phyloP scores from a whole-genome alignment of 2,329 filamentous ascomycete species.

The Triangularia verruculosa region DNA sequence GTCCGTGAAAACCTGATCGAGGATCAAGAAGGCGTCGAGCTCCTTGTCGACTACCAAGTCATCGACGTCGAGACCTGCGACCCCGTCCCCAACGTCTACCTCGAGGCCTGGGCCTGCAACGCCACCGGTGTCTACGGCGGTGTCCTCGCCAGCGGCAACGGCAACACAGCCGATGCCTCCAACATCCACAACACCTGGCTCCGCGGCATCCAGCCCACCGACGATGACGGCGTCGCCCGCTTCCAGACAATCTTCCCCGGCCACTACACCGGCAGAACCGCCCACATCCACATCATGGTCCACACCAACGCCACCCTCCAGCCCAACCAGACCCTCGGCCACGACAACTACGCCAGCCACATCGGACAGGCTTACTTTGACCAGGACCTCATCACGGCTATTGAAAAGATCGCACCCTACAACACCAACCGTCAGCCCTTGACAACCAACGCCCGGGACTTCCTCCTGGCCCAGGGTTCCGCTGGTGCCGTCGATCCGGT shows the following conservation, averaged over 20 bases:
- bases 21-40: conserved; percentile 40
- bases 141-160: conserved; percentile 43
- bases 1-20: conserved; percentile 45
- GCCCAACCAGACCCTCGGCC: conserved; percentile 44
- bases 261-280: conserved; percentile 44
- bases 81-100: conserved; percentile 40
- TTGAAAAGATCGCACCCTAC: conserved; percentile 49
- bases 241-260: conserved; percentile 44
- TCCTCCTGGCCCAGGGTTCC: conserved; percentile 30
- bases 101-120: conserved; percentile 50
- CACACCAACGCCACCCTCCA: conserved; percentile 39
- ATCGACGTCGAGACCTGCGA: conserved; percentile 49
- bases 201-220: conserved; percentile 41
- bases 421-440: conserved; percentile 43
- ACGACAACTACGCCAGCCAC: conserved; percentile 48
- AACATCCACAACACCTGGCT: conserved; percentile 41
- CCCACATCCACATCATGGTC: conserved; percentile 49
- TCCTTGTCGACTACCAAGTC: conserved; percentile 47
- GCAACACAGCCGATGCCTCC: conserved; percentile 34
- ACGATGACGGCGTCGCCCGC: conserved; percentile 40
- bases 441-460: conserved; percentile 37
- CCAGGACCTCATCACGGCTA: conserved; percentile 51
- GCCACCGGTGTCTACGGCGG: conserved; percentile 49
- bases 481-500: conserved; percentile 31
- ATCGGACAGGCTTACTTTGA: conserved; percentile 66